Evolutionary conservation across 768 basidiomycete genomes (phyloP).

Genomic region (Lentinula raphanica): DNA sequence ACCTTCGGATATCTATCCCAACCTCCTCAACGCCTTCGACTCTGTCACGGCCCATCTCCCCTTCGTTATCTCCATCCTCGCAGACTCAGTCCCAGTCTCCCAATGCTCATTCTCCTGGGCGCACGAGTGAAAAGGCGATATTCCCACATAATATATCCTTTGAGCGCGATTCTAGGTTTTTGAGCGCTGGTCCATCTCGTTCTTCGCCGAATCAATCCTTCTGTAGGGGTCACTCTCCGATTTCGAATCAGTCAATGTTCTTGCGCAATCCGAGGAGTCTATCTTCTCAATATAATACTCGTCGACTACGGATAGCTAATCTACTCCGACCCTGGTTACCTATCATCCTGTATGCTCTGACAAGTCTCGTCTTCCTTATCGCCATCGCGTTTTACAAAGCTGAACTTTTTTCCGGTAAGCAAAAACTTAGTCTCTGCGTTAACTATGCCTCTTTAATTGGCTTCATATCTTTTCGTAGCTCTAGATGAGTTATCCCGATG

Average conservation of each 20-base stretch:
- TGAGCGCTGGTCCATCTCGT: background rate
- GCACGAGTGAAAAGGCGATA: background rate
- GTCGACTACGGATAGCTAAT: constrained; percentile 50
- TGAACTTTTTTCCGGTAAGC: constrained; percentile 77
- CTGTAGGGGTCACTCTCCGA: background rate
- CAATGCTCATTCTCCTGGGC: background rate
- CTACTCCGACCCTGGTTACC: constrained; percentile 74
- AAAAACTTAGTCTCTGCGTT: background rate
- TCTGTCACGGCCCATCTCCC: constrained; percentile 11
- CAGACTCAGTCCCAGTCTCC: constrained; percentile 2
- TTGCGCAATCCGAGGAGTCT: background rate
- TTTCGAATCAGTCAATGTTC: background rate
- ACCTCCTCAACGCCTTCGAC: constrained; percentile 15
- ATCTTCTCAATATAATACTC: constrained; percentile 28
- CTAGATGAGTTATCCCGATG: constrained; percentile 79
- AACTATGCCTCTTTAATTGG: constrained; percentile 9
- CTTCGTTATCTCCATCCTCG: constrained; percentile 7
- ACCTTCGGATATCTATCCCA: constrained; percentile 7
- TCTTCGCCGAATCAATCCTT: background rate
- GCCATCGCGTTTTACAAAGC: constrained; percentile 82
- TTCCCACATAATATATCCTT: background rate
- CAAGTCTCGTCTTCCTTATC: constrained; percentile 70
- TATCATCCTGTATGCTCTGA: constrained; percentile 69
- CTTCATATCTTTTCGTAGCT: constrained; percentile 50
- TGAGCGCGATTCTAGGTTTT: background rate